Base-by-base conservation (phyloP, 306 rosid species). In the Begonia masoniana region DNA sequence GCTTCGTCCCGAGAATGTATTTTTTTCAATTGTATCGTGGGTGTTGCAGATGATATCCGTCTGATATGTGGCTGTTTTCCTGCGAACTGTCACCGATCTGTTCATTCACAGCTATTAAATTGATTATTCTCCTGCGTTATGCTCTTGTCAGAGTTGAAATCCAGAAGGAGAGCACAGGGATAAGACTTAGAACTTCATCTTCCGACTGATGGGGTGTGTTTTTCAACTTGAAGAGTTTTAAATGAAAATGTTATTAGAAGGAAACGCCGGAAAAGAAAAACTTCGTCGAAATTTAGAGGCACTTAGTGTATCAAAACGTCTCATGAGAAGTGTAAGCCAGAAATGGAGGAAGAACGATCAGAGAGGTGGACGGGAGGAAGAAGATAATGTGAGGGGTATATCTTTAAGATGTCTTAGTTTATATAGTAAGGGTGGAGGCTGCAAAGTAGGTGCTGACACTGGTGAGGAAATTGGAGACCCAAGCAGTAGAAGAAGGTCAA, bases 391-490 rank as follows among this genome's bases (percentile, higher is more conserved):
- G 0, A 78, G 72, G 66, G 87, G 99, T 35, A 69, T 83, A 67
- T 75, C 93, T 53, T 61, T 92, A 62, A 86, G 75, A 57, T 86
- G 99, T 71, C 75, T 92, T 42, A 76, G 78, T 57, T 64, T 92
- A 49, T 92, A 86, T 56, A 74, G 88, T 43, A 73, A 82, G 60
- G 99, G 88, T 54, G 99, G 95, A 54, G 99, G 96, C 19, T 92
- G 99, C 80, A 92, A 82, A 82, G 99, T 92, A 7, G 99, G 99
- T n/a, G 99, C 88, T 35, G 96, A 91, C 70, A 91, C 86, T 15
- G 47, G 88, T 43, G 95, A 87, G 57, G 99, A 83, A 58, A 64
- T 70, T 61, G 83, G 95, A 51, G 89, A 86, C 65, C 69, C 94
- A 19, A 78, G 77, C 43, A 58, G 73, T 60, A 74, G 95, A 65